Evolutionary conservation across 1,284 basidiomycete genomes (phyloP).

Genomic region (Ustilago vetiveriae): DNA sequence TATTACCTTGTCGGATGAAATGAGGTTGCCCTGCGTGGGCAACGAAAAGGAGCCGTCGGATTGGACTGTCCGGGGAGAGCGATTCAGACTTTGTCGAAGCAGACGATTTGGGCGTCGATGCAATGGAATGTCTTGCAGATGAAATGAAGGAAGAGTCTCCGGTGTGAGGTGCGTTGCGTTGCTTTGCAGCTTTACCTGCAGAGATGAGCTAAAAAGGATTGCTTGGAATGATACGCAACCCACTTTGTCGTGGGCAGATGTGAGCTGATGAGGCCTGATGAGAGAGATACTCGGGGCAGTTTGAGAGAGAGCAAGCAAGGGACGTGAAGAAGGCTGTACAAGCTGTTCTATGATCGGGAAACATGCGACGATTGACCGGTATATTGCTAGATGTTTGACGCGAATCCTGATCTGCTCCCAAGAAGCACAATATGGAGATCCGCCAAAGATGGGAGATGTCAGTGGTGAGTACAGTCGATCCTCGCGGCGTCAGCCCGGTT

Average conservation of each 20-base stretch:
- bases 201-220: slow-evolving; percentile 13
- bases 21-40: slow-evolving; percentile 23
- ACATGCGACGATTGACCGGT: too few species aligned
- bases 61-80: slow-evolving; percentile 17
- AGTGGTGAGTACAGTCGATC: too few species aligned
- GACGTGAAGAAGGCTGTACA: too few species aligned
- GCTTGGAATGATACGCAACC: slow-evolving; percentile 10
- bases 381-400: too few species aligned
- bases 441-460: too few species aligned
- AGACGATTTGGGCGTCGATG: slow-evolving; percentile 23
- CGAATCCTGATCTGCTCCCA: too few species aligned
- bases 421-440: too few species aligned
- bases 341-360: too few species aligned
- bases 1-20: slow-evolving; percentile 31
- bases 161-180: slow-evolving; percentile 11
- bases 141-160: slow-evolving; percentile 17
- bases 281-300: too few species aligned
- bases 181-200: slow-evolving; percentile 10
- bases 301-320: too few species aligned
- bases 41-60: slow-evolving; percentile 22
- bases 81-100: not conserved
- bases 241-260: not conserved
- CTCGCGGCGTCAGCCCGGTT: too few species aligned
- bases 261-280: not conserved
- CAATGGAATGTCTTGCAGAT: not conserved